These are phyloP conservation scores for Apocynum venetum DNA, from an alignment of 257 asterid species.

Conservation along the genomic window DNA sequence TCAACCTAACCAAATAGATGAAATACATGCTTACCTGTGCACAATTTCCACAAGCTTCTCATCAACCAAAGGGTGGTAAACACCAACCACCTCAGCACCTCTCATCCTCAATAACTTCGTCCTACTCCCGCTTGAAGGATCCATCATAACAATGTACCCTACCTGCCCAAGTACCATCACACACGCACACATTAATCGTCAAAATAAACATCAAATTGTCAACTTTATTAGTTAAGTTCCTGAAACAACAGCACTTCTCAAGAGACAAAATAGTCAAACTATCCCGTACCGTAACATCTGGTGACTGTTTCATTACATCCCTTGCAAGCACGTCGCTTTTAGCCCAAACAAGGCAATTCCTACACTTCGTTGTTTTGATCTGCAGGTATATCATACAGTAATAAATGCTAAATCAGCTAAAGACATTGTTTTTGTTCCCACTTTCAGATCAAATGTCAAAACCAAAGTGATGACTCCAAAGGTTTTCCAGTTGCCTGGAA, in stretches of 20 bases:
- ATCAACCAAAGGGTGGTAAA: slow-evolving; percentile 83
- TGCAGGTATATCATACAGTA: slow-evolving; percentile 28
- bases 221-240: not conserved
- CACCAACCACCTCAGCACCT: slow-evolving; percentile 83
- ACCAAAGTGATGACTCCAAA: not conserved
- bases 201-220: not conserved
- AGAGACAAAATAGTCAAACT: slow-evolving; percentile 7
- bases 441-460: not conserved
- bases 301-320: slow-evolving; percentile 57
- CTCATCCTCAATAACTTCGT: slow-evolving; percentile 66
- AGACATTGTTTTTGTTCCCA: not conserved
- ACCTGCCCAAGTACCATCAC: slow-evolving; percentile 42
- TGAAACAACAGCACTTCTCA: not conserved
- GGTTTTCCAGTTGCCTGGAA: not conserved
- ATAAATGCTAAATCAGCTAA: not conserved
- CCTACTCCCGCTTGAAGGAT: slow-evolving; percentile 57
- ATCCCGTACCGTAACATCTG: slow-evolving; percentile 51
- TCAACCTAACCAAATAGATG: not conserved
- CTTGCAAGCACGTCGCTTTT: slow-evolving; percentile 90
- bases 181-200: slow-evolving; percentile 1
- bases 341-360: slow-evolving; percentile 88
- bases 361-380: slow-evolving; percentile 62
- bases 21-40: slow-evolving; percentile 49
- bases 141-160: slow-evolving; percentile 89
- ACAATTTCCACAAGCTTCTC: slow-evolving; percentile 63